phyloP scores from a whole-genome alignment of 306 rosid genomes.

The Astragalus membranaceus region DNA sequence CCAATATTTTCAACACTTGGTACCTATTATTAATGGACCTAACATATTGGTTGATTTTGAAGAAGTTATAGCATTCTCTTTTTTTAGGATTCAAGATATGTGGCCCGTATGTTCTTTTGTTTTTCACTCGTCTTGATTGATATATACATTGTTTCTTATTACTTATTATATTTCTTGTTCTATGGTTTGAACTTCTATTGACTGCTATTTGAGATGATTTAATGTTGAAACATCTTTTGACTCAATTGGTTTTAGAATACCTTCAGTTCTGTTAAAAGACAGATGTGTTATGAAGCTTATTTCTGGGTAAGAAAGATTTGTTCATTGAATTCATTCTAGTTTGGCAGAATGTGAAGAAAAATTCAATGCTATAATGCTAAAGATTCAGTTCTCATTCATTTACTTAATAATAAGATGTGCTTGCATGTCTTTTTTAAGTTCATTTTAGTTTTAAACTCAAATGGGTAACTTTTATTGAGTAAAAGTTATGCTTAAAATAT shows the following conservation, averaged over 20 bases:
- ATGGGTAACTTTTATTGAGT: background rate
- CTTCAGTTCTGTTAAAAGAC: background rate
- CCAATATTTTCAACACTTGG: too few relatives aligned
- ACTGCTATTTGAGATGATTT: background rate
- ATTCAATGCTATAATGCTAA: background rate
- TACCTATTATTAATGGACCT: too few relatives aligned
- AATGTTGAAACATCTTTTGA: background rate
- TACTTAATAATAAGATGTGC: background rate
- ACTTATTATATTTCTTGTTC: too few relatives aligned
- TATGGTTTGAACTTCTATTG: too few relatives aligned
- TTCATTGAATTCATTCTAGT: background rate
- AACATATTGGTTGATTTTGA: too few relatives aligned
- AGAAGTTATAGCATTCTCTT: too few relatives aligned
- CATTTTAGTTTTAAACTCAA: background rate
- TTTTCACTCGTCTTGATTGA: too few relatives aligned
- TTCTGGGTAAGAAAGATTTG: background rate
- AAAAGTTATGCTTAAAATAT: background rate
- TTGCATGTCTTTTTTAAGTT: background rate
- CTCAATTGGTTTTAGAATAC: background rate
- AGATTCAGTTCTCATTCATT: conserved; percentile 2
- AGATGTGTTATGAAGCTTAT: background rate
- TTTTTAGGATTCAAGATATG: too few relatives aligned
- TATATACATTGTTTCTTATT: too few relatives aligned
- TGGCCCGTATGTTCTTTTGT: too few relatives aligned
- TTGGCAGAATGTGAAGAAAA: background rate